Evolutionary conservation across 2,329 filamentous ascomycete genomes (phyloP), one percentile per base, ranked within the genome.

Genomic region (Leptographium lundbergii): DNA sequence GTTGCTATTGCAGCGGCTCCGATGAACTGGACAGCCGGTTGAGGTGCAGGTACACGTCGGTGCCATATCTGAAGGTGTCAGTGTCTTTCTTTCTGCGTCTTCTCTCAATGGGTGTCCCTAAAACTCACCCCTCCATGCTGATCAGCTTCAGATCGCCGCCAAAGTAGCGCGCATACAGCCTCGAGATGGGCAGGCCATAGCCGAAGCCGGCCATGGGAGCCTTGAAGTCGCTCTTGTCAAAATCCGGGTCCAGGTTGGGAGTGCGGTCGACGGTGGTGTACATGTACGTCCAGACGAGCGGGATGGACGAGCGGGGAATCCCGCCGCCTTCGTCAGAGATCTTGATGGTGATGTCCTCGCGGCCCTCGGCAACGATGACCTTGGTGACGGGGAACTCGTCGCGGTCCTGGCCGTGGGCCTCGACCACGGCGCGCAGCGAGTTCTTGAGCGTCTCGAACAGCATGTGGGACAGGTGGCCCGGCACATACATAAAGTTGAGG

Each of bases 241-340:
- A 99, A 71, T 97, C 92, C 0, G 94, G 94, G 69, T 99, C 94
- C 63, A 99, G 77, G 69, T 86, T 95, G 17, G 94, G 94, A 25
- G 94, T 97, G 66, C 91, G 85, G 72, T 97, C 94, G 64, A 99
- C 94, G 2, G 94, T 99, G 42, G 94, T 99, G 72, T 99, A 99
- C 94, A 97, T 99, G 72, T 99, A 99, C 14, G 94, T 99, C 94
- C 94, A 99, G n/a, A 97, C 94, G 17, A 99, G 80, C 6, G 94
- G 94, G 63, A 99, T 97, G 57, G 90, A 84, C 67, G 88, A 95
- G 67, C 94, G 80, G 0, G 94, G 91, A 57, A 99, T 97, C 62
- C 94, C 94, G 63, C 94, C 94, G 61, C 94, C 94, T 74, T 99
- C 94, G 71, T 99, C 94, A 5, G 88, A 89, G 66, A 99, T 88